A percentile compares a stretch with the other conserved stretches of the same genome.
phyloP scores from a whole-genome alignment of 495 filamentous ascomycete species.

The Penicillium pulvis region DNA sequence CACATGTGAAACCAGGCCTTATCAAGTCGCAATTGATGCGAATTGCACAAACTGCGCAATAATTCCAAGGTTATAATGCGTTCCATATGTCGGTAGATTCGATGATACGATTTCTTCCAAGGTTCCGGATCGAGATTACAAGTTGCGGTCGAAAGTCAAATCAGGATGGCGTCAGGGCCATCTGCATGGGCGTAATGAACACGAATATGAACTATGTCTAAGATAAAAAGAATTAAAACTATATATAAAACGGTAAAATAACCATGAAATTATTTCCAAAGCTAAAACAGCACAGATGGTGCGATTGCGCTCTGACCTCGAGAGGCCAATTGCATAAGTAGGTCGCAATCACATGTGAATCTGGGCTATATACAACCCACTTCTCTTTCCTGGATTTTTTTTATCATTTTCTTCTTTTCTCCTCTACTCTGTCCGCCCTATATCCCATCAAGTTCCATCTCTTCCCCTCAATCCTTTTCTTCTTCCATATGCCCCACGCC shows the following conservation, averaged over 20 bases:
- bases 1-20: constrained; percentile 36
- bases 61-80: not conserved
- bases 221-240: constrained; percentile 2
- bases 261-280: not conserved
- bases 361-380: constrained; percentile 19
- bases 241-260: constrained; percentile 6
- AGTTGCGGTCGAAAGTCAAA: constrained; percentile 6
- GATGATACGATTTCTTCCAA: not conserved
- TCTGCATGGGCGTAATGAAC: not conserved
- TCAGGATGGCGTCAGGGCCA: constrained; percentile 12
- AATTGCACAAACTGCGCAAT: not conserved
- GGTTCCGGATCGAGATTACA: not conserved
- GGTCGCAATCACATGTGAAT: constrained; percentile 35
- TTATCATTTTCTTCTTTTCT: constrained; percentile 12
- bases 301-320: constrained; percentile 25
- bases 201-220: not conserved
- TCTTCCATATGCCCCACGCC: constrained; percentile 46
- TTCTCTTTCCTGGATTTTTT: constrained; percentile 12
- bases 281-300: constrained; percentile 14
- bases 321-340: constrained; percentile 24
- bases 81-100: not conserved
- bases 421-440: constrained; percentile 5
- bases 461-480: constrained; percentile 1
- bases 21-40: constrained; percentile 16
- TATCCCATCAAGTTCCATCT: not conserved